A percentile compares a stretch with the other conserved stretches of the same genome.
These are phyloP conservation scores for Blastobotrys raffinosifermentans DNA, from an alignment of 1,139 yeast species.

Conservation along the genomic window DNA sequence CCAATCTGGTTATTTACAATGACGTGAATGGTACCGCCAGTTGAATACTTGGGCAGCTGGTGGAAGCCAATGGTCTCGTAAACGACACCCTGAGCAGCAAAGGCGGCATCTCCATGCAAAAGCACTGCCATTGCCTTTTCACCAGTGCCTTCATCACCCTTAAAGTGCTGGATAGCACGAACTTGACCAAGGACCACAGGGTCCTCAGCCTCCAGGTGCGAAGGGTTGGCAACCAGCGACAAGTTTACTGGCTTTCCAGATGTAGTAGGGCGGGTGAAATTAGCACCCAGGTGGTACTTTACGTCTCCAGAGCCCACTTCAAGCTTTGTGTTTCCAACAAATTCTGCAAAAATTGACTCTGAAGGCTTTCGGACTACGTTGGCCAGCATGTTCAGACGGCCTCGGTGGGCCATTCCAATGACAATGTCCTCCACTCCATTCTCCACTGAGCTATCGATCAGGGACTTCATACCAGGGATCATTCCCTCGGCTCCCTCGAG, in stretches of 20 bases:
- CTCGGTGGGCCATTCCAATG: constrained; percentile 99
- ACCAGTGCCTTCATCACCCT: constrained; percentile 71
- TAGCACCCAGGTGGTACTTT: constrained; percentile 97
- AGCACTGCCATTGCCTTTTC: constrained; percentile 82
- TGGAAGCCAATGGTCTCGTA: constrained; percentile 95
- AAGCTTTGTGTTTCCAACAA: constrained; percentile 76
- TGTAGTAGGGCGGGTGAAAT: constrained; percentile 95
- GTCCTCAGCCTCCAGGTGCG: constrained; percentile 96
- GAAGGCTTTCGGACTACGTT: constrained; percentile 97
- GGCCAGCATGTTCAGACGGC: constrained; percentile 92
- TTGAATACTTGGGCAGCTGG: constrained; percentile 82
- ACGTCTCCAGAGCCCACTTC: constrained; percentile 92
- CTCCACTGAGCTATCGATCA: constrained; percentile 88
- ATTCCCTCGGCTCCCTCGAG: constrained; percentile 94
- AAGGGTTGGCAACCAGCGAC: constrained; percentile 93
- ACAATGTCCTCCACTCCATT: constrained; percentile 88
- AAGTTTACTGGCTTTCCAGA: constrained; percentile 91
- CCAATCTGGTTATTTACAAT: constrained; percentile 96
- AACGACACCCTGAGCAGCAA: constrained; percentile 96
- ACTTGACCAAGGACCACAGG: constrained; percentile 97
- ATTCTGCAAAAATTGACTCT: constrained; percentile 92
- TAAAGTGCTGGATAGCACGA: constrained; percentile 87
- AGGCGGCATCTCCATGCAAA: constrained; percentile 97
- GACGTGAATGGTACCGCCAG: constrained; percentile 95
- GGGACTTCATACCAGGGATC: constrained; percentile 91